These are phyloP conservation scores for Ogataea siamensis DNA, from an alignment of 805 yeast genomes.

Conservation along the genomic window DNA sequence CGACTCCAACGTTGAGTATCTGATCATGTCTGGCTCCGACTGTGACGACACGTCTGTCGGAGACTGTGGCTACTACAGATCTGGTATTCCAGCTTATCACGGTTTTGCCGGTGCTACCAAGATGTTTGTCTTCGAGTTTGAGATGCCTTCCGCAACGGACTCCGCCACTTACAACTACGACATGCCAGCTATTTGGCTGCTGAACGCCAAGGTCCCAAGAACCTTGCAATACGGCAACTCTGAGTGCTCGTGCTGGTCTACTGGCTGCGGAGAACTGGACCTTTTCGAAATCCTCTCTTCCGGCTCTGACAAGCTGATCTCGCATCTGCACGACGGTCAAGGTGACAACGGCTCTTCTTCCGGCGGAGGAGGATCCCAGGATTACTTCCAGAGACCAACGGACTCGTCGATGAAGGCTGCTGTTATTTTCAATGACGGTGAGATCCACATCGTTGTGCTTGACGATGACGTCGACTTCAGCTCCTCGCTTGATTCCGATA, in stretches of 20 bases:
- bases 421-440: conserved; percentile 65
- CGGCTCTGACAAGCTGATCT: conserved; percentile 72
- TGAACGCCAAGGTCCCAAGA: conserved; percentile 95
- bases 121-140: conserved; percentile 89
- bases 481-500: conserved; percentile 49
- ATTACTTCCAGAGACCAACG: conserved; percentile 87
- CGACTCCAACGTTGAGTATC: conserved; percentile 72
- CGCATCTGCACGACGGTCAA: conserved; percentile 84
- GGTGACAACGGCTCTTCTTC: conserved; percentile 50
- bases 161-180: conserved; percentile 62
- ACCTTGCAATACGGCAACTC: conserved; percentile 87
- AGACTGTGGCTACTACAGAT: conserved; percentile 84
- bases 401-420: conserved; percentile 81
- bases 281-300: conserved; percentile 81
- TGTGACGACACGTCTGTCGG: conserved; percentile 48
- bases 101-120: conserved; percentile 86
- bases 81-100: conserved; percentile 86
- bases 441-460: conserved; percentile 59
- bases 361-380: conserved; percentile 83
- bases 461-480: conserved; percentile 51
- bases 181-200: conserved; percentile 98
- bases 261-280: conserved; percentile 98
- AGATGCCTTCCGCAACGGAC: conserved; percentile 72
- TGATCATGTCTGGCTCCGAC: conserved; percentile 72
- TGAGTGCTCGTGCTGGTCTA: conserved; percentile 90